Base-by-base conservation (phyloP, 805 yeast genomes). In the Suhomyces vadensis region DNA sequence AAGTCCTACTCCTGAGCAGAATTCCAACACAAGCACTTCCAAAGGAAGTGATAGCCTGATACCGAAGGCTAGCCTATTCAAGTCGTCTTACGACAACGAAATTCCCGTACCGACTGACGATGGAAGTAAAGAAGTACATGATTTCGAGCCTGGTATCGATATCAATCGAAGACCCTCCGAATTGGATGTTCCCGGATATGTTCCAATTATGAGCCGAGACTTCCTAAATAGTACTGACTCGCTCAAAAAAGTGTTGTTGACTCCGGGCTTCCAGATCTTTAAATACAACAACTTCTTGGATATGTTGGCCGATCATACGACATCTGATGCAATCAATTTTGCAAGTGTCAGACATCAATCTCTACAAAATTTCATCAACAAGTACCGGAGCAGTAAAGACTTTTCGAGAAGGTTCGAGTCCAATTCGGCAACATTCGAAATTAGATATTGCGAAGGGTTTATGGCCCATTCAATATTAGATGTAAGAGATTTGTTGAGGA, bases 301-400 rank as follows among this genome's bases (percentile, higher is more conserved):
- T 11, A 53, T 62, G 7, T 31, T 70, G 7, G 38, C 56, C 14
- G 65, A 56, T 9, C 67, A 64, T 35, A 73, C 63, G 33, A 47
- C 48, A 9, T 57, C 58, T 36, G 76, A 71, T 48, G 68, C 75
- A 0, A 56, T 69, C 8, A 69, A 62, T 41, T 70, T 70, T 53
- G 69, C 73, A 6, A 58, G 52, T 25, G 58, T 64, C 13, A 46
- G 73, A 9, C 61, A 58, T 25, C 64, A 64, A 22, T 64, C 69
- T 5, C 44, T 67, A 26, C 46, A 48, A 2, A 67, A 65, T 31
- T 65, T 67, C 27, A 48, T 65, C 4, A 47, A 44, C 9, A 48
- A 66, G 20, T 60, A 59, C 43, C 44, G 43, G n/a, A 37, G 31
- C 13, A 44, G 46, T 20, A 51, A 41, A 21, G 20, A 35, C 11